Percentiles rank a stretch among this genome's conserved stretches.
These are phyloP conservation scores for Adansonia madagascariensis DNA, from an alignment of 441 rosid species.

Conservation along the genomic window DNA sequence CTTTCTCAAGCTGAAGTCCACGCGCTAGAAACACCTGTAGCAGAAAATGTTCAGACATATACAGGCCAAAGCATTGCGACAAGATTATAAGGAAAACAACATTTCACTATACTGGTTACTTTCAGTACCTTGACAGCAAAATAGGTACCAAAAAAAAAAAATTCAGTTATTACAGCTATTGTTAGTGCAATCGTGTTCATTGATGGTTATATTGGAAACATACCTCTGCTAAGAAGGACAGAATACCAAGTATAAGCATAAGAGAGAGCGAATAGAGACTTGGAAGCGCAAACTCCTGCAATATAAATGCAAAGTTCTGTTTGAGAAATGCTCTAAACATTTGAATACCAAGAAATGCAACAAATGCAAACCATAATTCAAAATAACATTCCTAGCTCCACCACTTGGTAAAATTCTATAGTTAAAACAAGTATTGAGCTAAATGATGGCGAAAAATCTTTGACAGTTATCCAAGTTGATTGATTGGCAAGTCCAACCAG, in stretches of 20 bases:
- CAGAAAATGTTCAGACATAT: slow-evolving; percentile 25
- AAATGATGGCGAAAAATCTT: neutral
- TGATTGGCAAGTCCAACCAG: neutral
- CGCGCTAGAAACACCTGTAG: slow-evolving; percentile 76
- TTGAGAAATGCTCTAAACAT: slow-evolving; percentile 15
- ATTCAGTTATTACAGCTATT: neutral
- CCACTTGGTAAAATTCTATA: neutral
- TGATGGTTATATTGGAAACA: neutral
- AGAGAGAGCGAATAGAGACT: slow-evolving; percentile 49
- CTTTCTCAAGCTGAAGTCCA: slow-evolving; percentile 89
- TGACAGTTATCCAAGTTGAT: neutral
- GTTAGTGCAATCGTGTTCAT: neutral
- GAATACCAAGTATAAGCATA: slow-evolving; percentile 59
- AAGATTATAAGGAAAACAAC: neutral
- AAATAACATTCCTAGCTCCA: neutral
- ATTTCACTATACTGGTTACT: neutral
- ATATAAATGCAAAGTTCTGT: slow-evolving; percentile 23
- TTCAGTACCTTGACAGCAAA: neutral
- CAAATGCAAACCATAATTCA: neutral
- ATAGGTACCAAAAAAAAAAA: too few species aligned
- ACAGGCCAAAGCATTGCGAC: slow-evolving; percentile 16
- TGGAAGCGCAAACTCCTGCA: slow-evolving; percentile 78
- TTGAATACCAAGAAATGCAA: slow-evolving; percentile 12
- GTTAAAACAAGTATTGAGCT: neutral
- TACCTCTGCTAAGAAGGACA: slow-evolving; percentile 87